Evolutionary conservation across 306 rosid genomes (phyloP), one percentile per base, ranked within the genome.

Genomic region (Urtica urens): DNA sequence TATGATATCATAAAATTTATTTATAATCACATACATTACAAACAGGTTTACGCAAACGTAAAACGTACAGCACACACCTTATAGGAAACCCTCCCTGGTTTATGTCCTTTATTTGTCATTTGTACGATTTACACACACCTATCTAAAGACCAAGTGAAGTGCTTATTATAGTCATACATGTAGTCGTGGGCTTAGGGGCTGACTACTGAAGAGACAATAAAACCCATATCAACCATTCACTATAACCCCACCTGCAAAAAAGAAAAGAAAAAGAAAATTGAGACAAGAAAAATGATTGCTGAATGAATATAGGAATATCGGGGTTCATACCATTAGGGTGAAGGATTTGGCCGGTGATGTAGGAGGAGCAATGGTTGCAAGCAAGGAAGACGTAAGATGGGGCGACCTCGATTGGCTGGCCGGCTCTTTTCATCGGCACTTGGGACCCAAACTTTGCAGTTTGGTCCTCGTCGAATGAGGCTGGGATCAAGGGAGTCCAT

Each of bases 351-450:
- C 96, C 94, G 5, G 79, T 71, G 0, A 76, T 68, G 61, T 78
- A 83, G 43, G 93, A 83, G 38, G 88, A 80, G 54, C 76, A 78
- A 4, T 60, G 71, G 41, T 83, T 76, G 79, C 71, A 69, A 2
- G 93, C 94, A 40, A 87, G 93, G 55, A 87, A 87, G 8, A 71
- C 64, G 9, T 39, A 66, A 1, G 72, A 67, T 0, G 94, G 96
- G 23, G 86, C 94, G 34, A 87, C 92, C 60, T 82, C 92, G 44
- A 63, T 23, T 1, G 92, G 96, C 37, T 87, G 94, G 2, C 92
- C 86, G 26, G 87, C 82, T 58, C 90, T 76, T 43, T 73, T 70
- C 96, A 79, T 74, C 0, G 81, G 80, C 38, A 60, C 76, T 19
- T 72, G 57, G 0, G 51, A 15, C 15, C 90, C 84, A 16, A 77